Percentiles rank a stretch among this genome's conserved stretches.
phyloP scores from a whole-genome alignment of 2,329 filamentous ascomycete genomes.

The Monosporascus sp. region DNA sequence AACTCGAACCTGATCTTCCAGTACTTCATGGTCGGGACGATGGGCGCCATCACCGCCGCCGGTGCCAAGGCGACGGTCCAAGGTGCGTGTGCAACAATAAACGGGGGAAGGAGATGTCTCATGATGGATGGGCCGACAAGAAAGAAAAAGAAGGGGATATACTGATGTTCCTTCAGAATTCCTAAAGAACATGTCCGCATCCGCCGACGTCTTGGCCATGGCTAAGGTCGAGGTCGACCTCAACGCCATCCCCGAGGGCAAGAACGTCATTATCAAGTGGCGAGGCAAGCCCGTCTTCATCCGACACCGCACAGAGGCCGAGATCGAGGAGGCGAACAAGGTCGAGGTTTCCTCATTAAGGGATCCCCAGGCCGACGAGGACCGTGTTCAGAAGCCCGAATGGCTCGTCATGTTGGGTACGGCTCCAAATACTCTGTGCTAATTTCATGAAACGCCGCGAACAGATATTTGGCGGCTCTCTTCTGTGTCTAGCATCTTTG shows the following conservation, averaged over 20 bases:
- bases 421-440: conserved; percentile 15
- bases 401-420: conserved; percentile 98
- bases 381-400: conserved; percentile 96
- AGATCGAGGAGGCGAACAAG: conserved; percentile 93
- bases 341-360: conserved; percentile 77
- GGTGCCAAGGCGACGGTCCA: conserved; percentile 97
- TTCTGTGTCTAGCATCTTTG: neutral
- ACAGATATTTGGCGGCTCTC: too few species aligned
- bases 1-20: conserved; percentile 80
- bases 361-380: conserved; percentile 85
- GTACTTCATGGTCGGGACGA: conserved; percentile 97
- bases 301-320: conserved; percentile 88
- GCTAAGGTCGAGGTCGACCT: conserved; percentile 99
- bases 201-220: conserved; percentile 96
- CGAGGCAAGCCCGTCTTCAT: conserved; percentile 99
- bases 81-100: conserved; percentile 55
- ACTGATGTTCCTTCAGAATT: conserved; percentile 64
- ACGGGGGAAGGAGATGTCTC: conserved; percentile 1
- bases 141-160: neutral
- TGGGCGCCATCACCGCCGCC: conserved; percentile 86
- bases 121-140: neutral
- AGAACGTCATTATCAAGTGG: conserved; percentile 99
- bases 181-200: conserved; percentile 99
- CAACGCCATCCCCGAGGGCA: conserved; percentile 89
- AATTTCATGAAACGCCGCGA: neutral